Percentiles rank a stretch among this genome's conserved stretches.
Evolutionary conservation across 1,284 basidiomycete species (phyloP).

Genomic region (Ganoderma multipileum): DNA sequence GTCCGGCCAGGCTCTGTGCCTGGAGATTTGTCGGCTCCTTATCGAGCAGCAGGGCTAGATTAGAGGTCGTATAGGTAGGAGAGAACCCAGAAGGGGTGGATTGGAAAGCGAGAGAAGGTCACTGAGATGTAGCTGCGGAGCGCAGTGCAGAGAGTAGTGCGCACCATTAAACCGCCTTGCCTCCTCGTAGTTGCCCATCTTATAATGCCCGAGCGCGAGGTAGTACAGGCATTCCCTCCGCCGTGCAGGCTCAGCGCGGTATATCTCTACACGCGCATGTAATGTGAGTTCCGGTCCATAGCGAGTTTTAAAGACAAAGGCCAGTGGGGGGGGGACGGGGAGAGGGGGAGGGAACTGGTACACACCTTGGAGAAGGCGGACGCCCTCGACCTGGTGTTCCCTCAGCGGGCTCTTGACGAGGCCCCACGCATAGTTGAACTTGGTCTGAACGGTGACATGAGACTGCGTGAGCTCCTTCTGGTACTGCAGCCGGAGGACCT

Average conservation of each 20-base stretch:
- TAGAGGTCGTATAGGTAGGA: background rate
- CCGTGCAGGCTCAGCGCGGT: constrained; percentile 86
- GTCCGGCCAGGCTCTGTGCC: constrained; percentile 82
- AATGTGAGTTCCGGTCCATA: background rate
- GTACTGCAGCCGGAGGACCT: constrained; percentile 90
- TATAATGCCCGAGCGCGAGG: constrained; percentile 95
- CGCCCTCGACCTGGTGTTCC: constrained; percentile 90
- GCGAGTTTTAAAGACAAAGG: background rate
- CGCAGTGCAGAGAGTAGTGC: constrained; percentile 37
- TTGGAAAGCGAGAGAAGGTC: background rate
- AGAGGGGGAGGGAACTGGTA: constrained; percentile 8
- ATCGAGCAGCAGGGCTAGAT: constrained; percentile 82
- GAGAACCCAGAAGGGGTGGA: background rate
- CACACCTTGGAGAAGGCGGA: constrained; percentile 90
- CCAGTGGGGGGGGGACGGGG: background rate
- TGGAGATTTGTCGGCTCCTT: constrained; percentile 97
- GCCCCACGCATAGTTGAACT: constrained; percentile 99
- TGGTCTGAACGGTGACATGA: constrained; percentile 94
- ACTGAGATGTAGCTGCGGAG: background rate
- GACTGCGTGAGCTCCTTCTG: constrained; percentile 85
- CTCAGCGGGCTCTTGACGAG: constrained; percentile 87
- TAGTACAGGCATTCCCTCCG: constrained; percentile 98
- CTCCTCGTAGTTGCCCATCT: constrained; percentile 95
- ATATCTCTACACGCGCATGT: constrained; percentile 75
- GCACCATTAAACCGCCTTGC: constrained; percentile 93